phyloP scores from a whole-genome alignment of 768 basidiomycete species.

The Leccinum boreale region DNA sequence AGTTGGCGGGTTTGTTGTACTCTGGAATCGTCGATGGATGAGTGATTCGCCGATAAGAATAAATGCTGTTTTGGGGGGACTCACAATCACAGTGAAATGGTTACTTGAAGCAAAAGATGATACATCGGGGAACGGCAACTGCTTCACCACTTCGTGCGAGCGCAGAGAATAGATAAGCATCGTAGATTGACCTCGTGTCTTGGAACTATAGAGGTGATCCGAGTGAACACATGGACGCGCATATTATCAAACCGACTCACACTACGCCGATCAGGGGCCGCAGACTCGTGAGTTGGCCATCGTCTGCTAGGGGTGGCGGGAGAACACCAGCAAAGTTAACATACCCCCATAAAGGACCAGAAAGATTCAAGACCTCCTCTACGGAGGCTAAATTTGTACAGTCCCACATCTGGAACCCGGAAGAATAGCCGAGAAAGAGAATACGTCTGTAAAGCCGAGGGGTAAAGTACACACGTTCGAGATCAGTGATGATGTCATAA shows the following conservation, averaged over 20 bases:
- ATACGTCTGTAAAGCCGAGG: conserved; percentile 34
- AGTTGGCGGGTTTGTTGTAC: conserved; percentile 51
- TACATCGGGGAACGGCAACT: conserved; percentile 40
- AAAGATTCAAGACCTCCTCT: conserved; percentile 52
- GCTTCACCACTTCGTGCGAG: conserved; percentile 50
- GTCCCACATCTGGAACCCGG: conserved; percentile 62
- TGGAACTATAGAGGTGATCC: conserved; percentile 18
- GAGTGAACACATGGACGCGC: conserved; percentile 1
- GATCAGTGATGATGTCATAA: neutral
- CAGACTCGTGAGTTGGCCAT: conserved; percentile 31
- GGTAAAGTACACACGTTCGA: conserved; percentile 8
- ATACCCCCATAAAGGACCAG: conserved; percentile 33
- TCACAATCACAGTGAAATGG: conserved; percentile 56
- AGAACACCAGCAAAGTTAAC: conserved; percentile 42
- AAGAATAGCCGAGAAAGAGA: conserved; percentile 51
- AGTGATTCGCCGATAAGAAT: neutral
- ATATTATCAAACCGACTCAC: conserved; percentile 22
- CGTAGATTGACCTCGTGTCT: conserved; percentile 17
- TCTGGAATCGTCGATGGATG: conserved; percentile 35
- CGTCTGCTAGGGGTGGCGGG: conserved; percentile 25
- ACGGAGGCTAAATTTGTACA: conserved; percentile 50
- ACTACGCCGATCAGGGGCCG: conserved; percentile 35
- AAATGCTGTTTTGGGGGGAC: conserved; percentile 21
- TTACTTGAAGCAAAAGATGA: conserved; percentile 44
- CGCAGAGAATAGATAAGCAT: conserved; percentile 47